Percentiles rank a stretch among this genome's conserved stretches.
Conservation (phyloP, 2,329 filamentous ascomycete genomes). For the Nemania sp. region DNA sequence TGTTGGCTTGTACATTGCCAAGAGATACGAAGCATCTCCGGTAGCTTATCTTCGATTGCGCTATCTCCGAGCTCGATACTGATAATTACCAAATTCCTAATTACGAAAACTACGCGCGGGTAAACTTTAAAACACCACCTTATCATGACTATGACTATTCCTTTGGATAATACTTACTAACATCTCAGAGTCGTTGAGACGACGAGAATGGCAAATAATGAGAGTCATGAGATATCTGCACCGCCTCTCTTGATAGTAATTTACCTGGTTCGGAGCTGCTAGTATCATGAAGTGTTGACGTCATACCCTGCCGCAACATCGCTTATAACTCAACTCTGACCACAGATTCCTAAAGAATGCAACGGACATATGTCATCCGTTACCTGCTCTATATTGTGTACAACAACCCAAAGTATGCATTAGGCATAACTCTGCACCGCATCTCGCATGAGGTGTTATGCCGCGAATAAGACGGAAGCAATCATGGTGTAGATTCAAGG, state of each 20-base stretch:
- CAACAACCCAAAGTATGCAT: background rate
- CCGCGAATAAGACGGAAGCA: background rate
- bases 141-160: conserved; percentile 4
- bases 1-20: conserved; percentile 13
- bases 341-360: background rate
- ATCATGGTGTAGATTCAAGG: background rate
- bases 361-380: conserved; percentile 20
- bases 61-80: conserved; percentile 26
- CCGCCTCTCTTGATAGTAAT: conserved; percentile 13
- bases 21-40: conserved; percentile 25
- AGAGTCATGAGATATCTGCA: background rate
- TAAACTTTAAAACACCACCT: background rate
- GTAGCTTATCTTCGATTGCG: conserved; percentile 21
- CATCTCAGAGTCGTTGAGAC: background rate
- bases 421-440: background rate
- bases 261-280: conserved; percentile 11
- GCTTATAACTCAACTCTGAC: background rate
- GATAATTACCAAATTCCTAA: conserved; percentile 4
- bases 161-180: conserved; percentile 17
- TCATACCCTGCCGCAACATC: conserved; percentile 8
- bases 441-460: background rate
- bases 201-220: background rate
- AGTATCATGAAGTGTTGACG: conserved; percentile 11
- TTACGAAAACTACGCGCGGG: background rate
- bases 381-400: background rate